phyloP scores from a whole-genome alignment of 208 protist species.

The Histomonas meleagridis region DNA sequence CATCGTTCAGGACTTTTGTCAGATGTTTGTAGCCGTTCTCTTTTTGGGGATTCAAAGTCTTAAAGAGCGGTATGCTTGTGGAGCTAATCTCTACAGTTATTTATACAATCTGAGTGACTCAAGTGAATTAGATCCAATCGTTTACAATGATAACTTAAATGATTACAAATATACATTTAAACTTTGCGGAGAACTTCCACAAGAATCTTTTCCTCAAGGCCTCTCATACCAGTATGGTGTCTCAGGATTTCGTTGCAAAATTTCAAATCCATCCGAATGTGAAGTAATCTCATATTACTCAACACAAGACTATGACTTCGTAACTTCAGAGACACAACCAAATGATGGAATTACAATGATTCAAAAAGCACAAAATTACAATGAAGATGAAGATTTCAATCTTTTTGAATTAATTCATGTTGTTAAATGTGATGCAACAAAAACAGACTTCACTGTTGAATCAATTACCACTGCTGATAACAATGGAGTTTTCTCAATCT shows the following conservation, averaged over 20 bases:
- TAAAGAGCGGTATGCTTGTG: background rate
- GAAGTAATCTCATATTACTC: background rate
- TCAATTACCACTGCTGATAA: background rate
- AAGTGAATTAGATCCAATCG: background rate
- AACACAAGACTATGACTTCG: background rate
- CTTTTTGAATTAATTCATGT: background rate
- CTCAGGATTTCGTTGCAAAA: background rate
- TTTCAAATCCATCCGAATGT: background rate
- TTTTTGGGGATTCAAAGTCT: too few relatives aligned
- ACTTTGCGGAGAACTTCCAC: background rate
- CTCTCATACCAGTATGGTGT: background rate
- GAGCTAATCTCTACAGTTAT: background rate
- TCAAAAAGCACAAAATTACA: background rate
- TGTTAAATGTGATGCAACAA: background rate
- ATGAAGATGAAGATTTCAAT: background rate
- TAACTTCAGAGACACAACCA: background rate
- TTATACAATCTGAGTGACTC: background rate
- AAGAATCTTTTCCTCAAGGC: background rate
- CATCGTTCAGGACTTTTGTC: too few relatives aligned
- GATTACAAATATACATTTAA: background rate
- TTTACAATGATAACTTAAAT: background rate
- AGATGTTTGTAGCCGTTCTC: too few relatives aligned
- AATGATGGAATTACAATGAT: background rate
- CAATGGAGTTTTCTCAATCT: background rate
- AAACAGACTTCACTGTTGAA: background rate